These are phyloP conservation scores for Talaromyces islandicus DNA, from an alignment of 2,329 filamentous ascomycete genomes.

Conservation along the genomic window DNA sequence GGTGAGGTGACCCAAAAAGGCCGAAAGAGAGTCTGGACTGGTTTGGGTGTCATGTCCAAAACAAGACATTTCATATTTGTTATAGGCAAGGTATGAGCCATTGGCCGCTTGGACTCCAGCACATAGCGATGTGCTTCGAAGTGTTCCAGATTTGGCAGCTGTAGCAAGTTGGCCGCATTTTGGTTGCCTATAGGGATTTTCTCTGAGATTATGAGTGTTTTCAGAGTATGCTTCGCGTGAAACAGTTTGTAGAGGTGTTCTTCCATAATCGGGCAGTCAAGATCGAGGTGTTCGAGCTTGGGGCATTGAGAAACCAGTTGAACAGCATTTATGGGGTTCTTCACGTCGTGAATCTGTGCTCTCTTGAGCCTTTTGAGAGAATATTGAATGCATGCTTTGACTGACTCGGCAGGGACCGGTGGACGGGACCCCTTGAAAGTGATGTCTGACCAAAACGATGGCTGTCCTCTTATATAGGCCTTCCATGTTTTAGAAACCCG, in stretches of 20 bases:
- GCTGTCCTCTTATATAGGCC: conserved; percentile 7
- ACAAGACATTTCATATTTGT: conserved; percentile 2
- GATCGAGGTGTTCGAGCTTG: conserved; percentile 5
- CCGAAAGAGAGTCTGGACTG: not conserved
- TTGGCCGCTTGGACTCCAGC: not conserved
- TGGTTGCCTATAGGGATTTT: not conserved
- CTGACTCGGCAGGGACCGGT: not conserved
- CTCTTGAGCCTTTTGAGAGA: conserved; percentile 4
- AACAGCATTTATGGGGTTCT: not conserved
- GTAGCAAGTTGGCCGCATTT: not conserved
- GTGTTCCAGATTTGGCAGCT: conserved; percentile 22
- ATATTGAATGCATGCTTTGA: conserved; percentile 4
- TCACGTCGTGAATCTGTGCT: conserved; percentile 6
- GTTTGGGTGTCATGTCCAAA: not conserved
- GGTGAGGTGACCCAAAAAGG: not conserved
- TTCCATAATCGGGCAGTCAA: conserved; percentile 1
- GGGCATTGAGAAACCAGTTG: conserved; percentile 3
- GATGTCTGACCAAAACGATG: conserved; percentile 6
- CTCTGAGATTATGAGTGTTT: conserved; percentile 22
- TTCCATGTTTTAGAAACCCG: conserved; percentile 7
- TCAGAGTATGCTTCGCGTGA: conserved; percentile 1
- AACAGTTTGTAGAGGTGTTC: conserved; percentile 1
- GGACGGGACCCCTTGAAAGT: conserved; percentile 2
- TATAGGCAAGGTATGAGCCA: not conserved
- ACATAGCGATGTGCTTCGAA: conserved; percentile 2